Percentiles rank a stretch among this genome's conserved stretches.
Conservation (phyloP, 2,329 filamentous ascomycete species). For the Tolypocladium ophioglossoides region DNA sequence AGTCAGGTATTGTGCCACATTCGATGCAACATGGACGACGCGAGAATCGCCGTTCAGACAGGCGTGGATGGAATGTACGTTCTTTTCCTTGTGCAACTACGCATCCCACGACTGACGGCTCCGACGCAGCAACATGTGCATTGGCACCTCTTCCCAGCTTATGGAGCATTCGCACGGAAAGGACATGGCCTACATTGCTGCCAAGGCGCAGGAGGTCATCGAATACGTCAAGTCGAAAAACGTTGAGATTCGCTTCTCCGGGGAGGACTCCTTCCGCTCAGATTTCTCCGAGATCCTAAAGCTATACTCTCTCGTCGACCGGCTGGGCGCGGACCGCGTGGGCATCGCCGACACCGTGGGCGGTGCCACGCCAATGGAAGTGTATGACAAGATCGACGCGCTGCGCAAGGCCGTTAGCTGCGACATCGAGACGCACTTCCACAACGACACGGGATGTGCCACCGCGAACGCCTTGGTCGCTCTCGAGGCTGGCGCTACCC, state of each 20-base stretch:
- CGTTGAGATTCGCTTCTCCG: no score
- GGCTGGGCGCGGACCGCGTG: slow-evolving; percentile 62
- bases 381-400: slow-evolving; percentile 79
- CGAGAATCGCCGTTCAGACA: no score
- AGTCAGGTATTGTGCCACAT: no score
- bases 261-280: no score
- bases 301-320: no score
- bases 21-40: no score
- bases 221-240: no score
- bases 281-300: no score
- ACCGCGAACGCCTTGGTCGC: slow-evolving; percentile 83
- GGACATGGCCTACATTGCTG: slow-evolving; percentile 68
- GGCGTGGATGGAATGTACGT: no score
- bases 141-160: slow-evolving; percentile 72
- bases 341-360: slow-evolving; percentile 94
- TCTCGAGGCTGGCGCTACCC: slow-evolving; percentile 78
- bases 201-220: slow-evolving; percentile 52
- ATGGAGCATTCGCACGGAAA: slow-evolving; percentile 83
- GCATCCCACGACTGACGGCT: no score
- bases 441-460: slow-evolving; percentile 84
- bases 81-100: no score
- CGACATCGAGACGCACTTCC: slow-evolving; percentile 80
- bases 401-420: slow-evolving; percentile 46
- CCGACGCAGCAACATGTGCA: slow-evolving; percentile 20
- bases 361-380: slow-evolving; percentile 72